Conservation (phyloP, 306 rosid genomes). For the Cucurbita argyrosperma region DNA sequence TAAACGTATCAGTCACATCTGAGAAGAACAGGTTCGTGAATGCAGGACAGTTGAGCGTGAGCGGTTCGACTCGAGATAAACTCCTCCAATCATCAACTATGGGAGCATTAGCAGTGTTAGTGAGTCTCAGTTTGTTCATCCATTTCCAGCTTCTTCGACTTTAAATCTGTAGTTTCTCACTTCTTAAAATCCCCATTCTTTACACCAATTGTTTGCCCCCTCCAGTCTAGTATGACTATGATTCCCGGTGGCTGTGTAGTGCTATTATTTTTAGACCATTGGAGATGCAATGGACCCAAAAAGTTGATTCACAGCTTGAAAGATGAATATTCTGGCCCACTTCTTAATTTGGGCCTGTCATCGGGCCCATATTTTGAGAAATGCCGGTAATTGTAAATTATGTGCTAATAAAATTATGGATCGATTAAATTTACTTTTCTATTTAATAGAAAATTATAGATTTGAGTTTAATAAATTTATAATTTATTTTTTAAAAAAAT, state of each 20-base stretch:
- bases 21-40: constrained; percentile 67
- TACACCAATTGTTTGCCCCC: constrained; percentile 13
- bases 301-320: not conserved
- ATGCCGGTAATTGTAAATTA: not conserved
- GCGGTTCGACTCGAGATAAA: constrained; percentile 25
- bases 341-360: not conserved
- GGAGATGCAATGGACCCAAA: not conserved
- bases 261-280: not conserved
- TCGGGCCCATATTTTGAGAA: not conserved
- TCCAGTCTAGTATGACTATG: constrained; percentile 27
- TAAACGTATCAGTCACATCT: constrained; percentile 65
- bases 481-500: too few relatives aligned
- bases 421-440: too few relatives aligned
- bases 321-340: not conserved
- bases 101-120: constrained; percentile 23
- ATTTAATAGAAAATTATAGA: too few relatives aligned
- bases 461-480: too few relatives aligned
- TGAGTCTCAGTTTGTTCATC: not conserved
- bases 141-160: constrained; percentile 19
- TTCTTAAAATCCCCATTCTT: constrained; percentile 26
- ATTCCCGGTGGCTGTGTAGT: constrained; percentile 10
- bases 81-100: constrained; percentile 34
- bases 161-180: constrained; percentile 4
- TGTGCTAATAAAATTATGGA: not conserved
- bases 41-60: constrained; percentile 35